Base-by-base conservation (phyloP, 345 rosid genomes). In the Rubroshorea leprosula region DNA sequence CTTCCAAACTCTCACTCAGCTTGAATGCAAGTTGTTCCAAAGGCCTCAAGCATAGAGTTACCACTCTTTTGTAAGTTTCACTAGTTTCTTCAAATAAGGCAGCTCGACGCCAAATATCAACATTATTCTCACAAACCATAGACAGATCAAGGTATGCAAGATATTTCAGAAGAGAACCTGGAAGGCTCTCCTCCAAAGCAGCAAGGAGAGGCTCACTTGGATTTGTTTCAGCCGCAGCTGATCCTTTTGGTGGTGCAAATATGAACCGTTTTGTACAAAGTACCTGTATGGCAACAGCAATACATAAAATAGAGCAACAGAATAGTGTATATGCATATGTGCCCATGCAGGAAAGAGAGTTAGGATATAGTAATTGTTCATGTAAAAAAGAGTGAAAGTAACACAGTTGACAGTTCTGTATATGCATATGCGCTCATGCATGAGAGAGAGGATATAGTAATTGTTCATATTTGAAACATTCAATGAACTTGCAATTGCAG, bases 201-300 rank as follows among this genome's bases (percentile, higher is more conserved):
- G 80, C 85, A 65, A 93, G 89, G 57, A 93, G 92, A 60, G 90
- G 97, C 65, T 85, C 92, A 13, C 90, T 89, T 44, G 97, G 99
- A 73, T 93, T 93, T 49, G 90, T 83, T 81, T 93, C 97, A 54
- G 97, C 97, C 51, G 99, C 99, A 19, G 96, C 97, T 10, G 99
- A 89, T 74, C 99, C 97, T 80, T 84, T 89, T 49, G 92, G 94
- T 27, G 90, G 97, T 47, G 96, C 94, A 71, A 83, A 89, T 43
- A 71, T 49, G 41, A 72, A 85, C 63, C 94, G 77, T 69, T 87
- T 89, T 16, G 99, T 87, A 69, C 76, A 79, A 49, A 89, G 72
- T 61, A 86, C 96, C 96, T 87, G 65, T 9, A 81, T 39, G 52
- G 15, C 5, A 72, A 26, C n/a, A n/a, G n/a, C 49, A 51, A 19